Evolutionary conservation across 2,329 filamentous ascomycete species (phyloP).

Genomic region (Myriosclerotinia duriaeana): DNA sequence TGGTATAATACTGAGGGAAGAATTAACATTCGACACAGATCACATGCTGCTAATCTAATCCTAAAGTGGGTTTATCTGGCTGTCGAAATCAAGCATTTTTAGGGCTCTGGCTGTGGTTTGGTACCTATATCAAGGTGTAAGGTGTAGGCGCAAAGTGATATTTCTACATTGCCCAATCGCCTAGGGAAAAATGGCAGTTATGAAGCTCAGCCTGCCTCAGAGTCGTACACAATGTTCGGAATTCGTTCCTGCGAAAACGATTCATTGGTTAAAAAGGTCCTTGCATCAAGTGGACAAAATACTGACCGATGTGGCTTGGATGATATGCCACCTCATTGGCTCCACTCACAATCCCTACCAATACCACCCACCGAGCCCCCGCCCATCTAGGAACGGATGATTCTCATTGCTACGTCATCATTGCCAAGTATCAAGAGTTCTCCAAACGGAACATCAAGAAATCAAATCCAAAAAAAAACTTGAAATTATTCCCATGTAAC

Average conservation of each 20-base stretch:
- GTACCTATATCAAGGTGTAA: no score
- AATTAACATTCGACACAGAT: neutral
- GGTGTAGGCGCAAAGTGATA: no score
- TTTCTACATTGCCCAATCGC: neutral
- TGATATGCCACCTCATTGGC: constrained; percentile 19
- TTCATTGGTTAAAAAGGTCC: neutral
- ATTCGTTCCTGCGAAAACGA: neutral
- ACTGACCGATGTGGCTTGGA: neutral
- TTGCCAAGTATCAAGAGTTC: constrained; percentile 11
- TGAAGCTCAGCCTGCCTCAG: neutral
- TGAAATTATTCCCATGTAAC: constrained; percentile 3
- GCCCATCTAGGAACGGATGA: neutral
- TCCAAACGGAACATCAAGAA: neutral
- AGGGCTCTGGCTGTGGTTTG: neutral
- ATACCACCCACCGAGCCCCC: neutral
- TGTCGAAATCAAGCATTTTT: neutral
- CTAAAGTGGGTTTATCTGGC: neutral
- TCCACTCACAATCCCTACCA: constrained; percentile 4
- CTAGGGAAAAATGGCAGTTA: neutral
- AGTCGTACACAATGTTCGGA: neutral
- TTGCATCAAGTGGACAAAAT: neutral
- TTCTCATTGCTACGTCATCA: constrained; percentile 14
- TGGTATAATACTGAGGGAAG: neutral
- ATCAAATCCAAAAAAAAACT: no score
- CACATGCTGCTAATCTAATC: constrained; percentile 14